Evolutionary conservation across 148 eudicot species (phyloP).

Genomic region (Rhododendron vialii): DNA sequence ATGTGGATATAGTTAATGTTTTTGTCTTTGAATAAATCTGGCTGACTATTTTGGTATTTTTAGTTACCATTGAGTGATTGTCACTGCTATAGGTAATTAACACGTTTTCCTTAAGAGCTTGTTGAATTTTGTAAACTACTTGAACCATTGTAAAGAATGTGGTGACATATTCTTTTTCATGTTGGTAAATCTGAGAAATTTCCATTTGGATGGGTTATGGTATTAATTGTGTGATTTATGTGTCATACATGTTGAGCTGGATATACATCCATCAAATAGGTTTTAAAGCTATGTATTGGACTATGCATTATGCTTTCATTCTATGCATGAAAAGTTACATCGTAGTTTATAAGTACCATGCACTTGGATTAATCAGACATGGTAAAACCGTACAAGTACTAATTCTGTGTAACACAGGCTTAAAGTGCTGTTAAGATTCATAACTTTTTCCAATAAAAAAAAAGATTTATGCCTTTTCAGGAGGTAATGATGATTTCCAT

Average conservation of each 20-base stretch:
- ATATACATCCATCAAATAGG: background rate
- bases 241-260: background rate
- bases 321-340: background rate
- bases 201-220: background rate
- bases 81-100: background rate
- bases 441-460: no score
- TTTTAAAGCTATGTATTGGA: background rate
- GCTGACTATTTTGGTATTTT: background rate
- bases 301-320: background rate
- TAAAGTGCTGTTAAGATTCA: background rate
- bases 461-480: background rate
- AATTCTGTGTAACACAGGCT: background rate
- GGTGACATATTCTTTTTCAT: background rate
- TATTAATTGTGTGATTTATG: background rate
- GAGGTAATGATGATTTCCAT: background rate
- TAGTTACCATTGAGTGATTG: background rate
- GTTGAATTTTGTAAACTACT: background rate
- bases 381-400: background rate
- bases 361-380: background rate
- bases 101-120: background rate
- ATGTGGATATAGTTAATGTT: background rate
- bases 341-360: background rate
- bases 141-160: background rate
- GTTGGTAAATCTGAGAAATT: background rate
- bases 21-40: background rate